phyloP scores from a whole-genome alignment of 352 stramenopile genomes.

The Globisporangium emineosum region DNA sequence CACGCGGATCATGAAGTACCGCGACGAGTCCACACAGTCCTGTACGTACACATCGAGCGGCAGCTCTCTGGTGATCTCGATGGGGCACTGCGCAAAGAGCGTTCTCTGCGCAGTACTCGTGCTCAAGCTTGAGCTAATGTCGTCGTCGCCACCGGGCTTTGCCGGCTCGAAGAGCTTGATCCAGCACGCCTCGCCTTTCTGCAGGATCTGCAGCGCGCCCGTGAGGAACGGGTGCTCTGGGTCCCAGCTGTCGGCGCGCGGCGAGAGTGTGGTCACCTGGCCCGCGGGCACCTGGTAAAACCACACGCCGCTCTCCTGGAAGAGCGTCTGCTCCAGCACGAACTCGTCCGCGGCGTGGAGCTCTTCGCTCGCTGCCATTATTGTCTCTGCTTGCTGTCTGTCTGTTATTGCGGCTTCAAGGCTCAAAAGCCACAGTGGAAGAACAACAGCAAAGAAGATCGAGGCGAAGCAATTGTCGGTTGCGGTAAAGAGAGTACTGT shows the following conservation, averaged over 20 bases:
- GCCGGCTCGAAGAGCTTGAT: slow-evolving; percentile 77
- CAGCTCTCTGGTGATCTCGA: slow-evolving; percentile 64
- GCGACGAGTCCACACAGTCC: slow-evolving; percentile 84
- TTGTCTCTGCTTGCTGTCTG: not conserved
- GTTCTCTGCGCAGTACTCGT: slow-evolving; percentile 6
- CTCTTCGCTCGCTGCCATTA: not conserved
- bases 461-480: not conserved
- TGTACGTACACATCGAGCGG: slow-evolving; percentile 75
- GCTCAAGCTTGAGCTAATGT: not conserved
- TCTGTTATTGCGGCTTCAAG: not conserved
- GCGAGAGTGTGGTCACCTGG: slow-evolving; percentile 69
- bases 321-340: slow-evolving; percentile 72
- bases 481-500: not conserved
- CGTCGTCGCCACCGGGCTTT: slow-evolving; percentile 12
- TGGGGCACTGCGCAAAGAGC: slow-evolving; percentile 78
- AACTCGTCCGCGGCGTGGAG: slow-evolving; percentile 21
- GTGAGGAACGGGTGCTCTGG: slow-evolving; percentile 79
- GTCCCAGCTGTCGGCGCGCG: slow-evolving; percentile 81
- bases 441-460: slow-evolving; percentile 7
- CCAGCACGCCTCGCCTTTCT: slow-evolving; percentile 69
- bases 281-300: slow-evolving; percentile 77
- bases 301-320: slow-evolving; percentile 75
- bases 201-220: slow-evolving; percentile 58
- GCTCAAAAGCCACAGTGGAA: not conserved
- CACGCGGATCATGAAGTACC: slow-evolving; percentile 87